A percentile compares a stretch with the other conserved stretches of the same genome.
phyloP scores from a whole-genome alignment of 2,329 filamentous ascomycete species.

The Pseudocercospora cruenta region DNA sequence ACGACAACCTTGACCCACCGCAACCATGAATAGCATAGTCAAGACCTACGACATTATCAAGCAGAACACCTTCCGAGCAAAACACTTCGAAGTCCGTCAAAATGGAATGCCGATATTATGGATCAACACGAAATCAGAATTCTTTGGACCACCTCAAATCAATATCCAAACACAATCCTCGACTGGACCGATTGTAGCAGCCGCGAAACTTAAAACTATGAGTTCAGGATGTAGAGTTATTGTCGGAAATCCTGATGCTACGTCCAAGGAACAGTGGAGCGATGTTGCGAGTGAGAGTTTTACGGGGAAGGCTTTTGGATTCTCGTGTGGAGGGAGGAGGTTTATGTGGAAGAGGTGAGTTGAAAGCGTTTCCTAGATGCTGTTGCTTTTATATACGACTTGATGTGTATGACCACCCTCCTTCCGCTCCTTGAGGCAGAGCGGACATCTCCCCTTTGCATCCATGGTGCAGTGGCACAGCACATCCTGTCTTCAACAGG shows the following conservation, averaged over 20 bases:
- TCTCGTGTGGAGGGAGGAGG: conserved; percentile 10
- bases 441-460: no score
- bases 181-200: conserved; percentile 1
- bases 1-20: neutral
- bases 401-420: neutral
- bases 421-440: no score
- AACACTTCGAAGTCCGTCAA: conserved; percentile 15
- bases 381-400: no score
- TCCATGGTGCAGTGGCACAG: no score
- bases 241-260: conserved; percentile 16
- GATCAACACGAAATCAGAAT: conserved; percentile 6
- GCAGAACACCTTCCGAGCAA: conserved; percentile 9
- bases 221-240: conserved; percentile 13
- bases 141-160: conserved; percentile 12
- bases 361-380: no score
- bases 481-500: neutral
- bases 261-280: conserved; percentile 11
- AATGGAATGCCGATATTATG: conserved; percentile 13
- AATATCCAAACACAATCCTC: conserved; percentile 5
- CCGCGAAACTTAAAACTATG: conserved; percentile 7
- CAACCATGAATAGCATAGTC: neutral
- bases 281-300: conserved; percentile 12
- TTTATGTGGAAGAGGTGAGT: conserved; percentile 18
- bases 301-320: conserved; percentile 7
- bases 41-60: conserved; percentile 15